Base-by-base conservation (phyloP, 345 rosid species). In the Rhizophora apiculata region DNA sequence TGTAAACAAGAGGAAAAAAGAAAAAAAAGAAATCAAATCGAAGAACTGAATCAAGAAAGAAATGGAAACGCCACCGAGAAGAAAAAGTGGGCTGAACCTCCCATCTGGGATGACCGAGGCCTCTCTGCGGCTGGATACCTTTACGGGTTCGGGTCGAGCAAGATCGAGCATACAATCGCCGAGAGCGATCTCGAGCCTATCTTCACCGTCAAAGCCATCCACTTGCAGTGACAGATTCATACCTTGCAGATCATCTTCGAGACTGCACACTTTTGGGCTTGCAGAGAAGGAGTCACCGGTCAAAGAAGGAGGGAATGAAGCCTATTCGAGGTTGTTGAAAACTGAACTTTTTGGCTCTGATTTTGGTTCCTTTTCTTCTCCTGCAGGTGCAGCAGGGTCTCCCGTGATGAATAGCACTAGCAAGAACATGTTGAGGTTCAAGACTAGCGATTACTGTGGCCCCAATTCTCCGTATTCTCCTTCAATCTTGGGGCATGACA, bases 301-400 rank as follows among this genome's bases (percentile, higher is more conserved):
- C 36, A 95, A 95, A 81, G 96, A 95, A 85, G 99, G 99, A 69
- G 96, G 92, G 6, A 90, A 90, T 63, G 96, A 87, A 77, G 89
- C 96, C 6, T 92, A 88, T 66, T 74, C 83, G 0, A 84, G 96
- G 76, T 68, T 92, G 79, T 80, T 90, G 74, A 92, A 83, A 80
- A 80, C 86, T 69, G 99, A 92, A 75, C 96, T 95, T 63, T 95
- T 92, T 24, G 98, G 99, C 46, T 78, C 99, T 92, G 98, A 95
- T 81, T 95, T 90, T 57, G 89, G 69, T 53, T 62, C 68, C 67
- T 82, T 80, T 79, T 83, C 79, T 76, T 82, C 96, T 82, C 93
- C 96, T 90, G 94, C 92, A 88, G 96, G 37, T 34, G 37, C 37
- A 34, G 37, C 37, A 34, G 49, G 91, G 48, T 89, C 97, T 53